Conservation (phyloP, 805 yeast genomes). For the Ogataea minuta region DNA sequence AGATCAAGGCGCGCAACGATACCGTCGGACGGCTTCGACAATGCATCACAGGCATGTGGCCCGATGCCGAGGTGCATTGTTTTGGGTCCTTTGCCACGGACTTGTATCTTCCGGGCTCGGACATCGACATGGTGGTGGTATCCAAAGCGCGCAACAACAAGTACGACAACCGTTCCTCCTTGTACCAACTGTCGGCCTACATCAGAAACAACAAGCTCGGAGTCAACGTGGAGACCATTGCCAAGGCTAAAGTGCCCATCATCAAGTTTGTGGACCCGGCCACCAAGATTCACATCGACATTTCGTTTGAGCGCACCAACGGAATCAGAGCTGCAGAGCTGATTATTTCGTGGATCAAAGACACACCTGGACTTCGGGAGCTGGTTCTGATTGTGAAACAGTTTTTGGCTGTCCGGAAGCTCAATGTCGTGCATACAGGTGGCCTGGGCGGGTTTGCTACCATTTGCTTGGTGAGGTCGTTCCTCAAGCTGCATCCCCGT, state of each 20-base stretch:
- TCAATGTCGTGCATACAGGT: slow-evolving; percentile 88
- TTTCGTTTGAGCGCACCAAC: slow-evolving; percentile 82
- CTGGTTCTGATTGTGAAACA: slow-evolving; percentile 81
- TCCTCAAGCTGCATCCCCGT: slow-evolving; percentile 77
- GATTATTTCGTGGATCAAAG: slow-evolving; percentile 69
- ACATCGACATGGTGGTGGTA: slow-evolving; percentile 87
- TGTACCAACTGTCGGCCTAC: slow-evolving; percentile 71
- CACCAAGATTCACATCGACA: slow-evolving; percentile 75
- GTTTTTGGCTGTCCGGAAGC: slow-evolving; percentile 70
- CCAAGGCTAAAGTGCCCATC: slow-evolving; percentile 91
- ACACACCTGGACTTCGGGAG: slow-evolving; percentile 79
- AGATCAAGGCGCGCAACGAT: slow-evolving; percentile 62
- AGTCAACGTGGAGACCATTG: slow-evolving; percentile 74
- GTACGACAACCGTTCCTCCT: slow-evolving; percentile 58
- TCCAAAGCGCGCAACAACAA: slow-evolving; percentile 50
- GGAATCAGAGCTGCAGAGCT: slow-evolving; percentile 81
- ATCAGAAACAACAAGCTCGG: slow-evolving; percentile 64
- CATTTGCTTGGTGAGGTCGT: slow-evolving; percentile 81
- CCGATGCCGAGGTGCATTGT: slow-evolving; percentile 73
- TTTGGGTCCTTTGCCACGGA: slow-evolving; percentile 96
- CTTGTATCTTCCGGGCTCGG: slow-evolving; percentile 89
- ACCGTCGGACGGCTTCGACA: slow-evolving; percentile 60
- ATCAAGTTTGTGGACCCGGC: slow-evolving; percentile 80
- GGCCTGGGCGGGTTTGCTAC: slow-evolving; percentile 94
- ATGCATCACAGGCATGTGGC: slow-evolving; percentile 62